Percentiles rank a stretch among this genome's conserved stretches.
These are phyloP conservation scores for Macrolepiota dolichaula DNA, from an alignment of 768 basidiomycete genomes.

Conservation along the genomic window DNA sequence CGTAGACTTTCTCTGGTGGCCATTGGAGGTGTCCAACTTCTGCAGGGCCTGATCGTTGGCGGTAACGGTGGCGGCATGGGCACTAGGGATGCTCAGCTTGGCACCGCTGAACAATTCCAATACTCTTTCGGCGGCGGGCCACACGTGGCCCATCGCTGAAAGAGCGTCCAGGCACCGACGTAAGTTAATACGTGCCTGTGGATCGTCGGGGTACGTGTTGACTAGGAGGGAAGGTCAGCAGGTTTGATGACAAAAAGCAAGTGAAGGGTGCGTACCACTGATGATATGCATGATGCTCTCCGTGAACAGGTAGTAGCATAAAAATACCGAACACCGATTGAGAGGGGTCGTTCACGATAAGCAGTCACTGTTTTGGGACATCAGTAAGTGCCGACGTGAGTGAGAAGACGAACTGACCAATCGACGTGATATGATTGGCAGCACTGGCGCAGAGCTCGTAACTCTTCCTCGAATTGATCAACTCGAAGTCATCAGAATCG, in stretches of 20 bases:
- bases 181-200: conserved; percentile 64
- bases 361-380: conserved; percentile 37
- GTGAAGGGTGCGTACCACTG: conserved; percentile 45
- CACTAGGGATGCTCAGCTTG: conserved; percentile 29
- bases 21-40: conserved; percentile 21
- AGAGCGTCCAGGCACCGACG: conserved; percentile 66
- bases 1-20: conserved; percentile 59
- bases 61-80: conserved; percentile 15
- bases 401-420: conserved; percentile 38
- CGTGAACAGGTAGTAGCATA: conserved; percentile 78
- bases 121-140: conserved; percentile 77
- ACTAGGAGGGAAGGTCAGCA: conserved; percentile 34
- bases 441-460: conserved; percentile 74
- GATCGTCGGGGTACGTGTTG: conserved; percentile 62
- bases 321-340: conserved; percentile 60
- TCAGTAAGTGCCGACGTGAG: background rate
- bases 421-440: conserved; percentile 75
- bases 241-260: background rate
- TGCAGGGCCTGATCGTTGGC: background rate
- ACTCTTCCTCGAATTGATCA: conserved; percentile 54
- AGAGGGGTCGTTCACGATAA: conserved; percentile 61
- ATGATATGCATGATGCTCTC: conserved; percentile 79
- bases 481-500: conserved; percentile 50
- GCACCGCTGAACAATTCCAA: conserved; percentile 69
- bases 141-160: conserved; percentile 60